Evolutionary conservation across 139 green algal genomes (phyloP).

Genomic region (Volvox reticuliferus): DNA sequence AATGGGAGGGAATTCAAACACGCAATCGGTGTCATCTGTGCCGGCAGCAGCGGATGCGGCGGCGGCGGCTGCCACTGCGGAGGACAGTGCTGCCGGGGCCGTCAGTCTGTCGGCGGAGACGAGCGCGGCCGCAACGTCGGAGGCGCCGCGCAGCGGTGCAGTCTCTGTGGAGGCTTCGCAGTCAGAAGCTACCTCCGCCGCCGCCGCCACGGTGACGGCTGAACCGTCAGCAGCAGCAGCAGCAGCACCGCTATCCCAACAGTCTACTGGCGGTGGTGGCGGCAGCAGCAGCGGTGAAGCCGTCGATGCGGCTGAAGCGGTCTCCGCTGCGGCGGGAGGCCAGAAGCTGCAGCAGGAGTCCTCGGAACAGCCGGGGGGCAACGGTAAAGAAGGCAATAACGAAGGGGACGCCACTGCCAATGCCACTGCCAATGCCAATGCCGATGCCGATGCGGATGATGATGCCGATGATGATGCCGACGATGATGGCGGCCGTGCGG

Average conservation of each 20-base stretch:
- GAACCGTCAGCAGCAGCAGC: background rate
- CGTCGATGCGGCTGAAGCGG: too few relatives aligned
- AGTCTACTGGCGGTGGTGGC: too few relatives aligned
- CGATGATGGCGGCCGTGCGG: background rate
- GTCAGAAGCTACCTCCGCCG: background rate
- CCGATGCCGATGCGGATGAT: background rate
- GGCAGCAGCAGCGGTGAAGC: too few relatives aligned
- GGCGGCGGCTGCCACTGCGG: background rate
- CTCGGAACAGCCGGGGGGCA: background rate
- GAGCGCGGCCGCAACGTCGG: background rate
- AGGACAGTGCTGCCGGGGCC: background rate
- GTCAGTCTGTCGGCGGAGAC: background rate
- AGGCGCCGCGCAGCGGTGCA: background rate
- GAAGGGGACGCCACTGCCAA: background rate
- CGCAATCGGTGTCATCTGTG: too few relatives aligned
- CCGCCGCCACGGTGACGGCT: background rate
- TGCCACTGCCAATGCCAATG: background rate
- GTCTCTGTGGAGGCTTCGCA: background rate
- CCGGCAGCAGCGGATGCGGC: background rate
- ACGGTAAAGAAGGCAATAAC: background rate
- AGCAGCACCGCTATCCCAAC: background rate
- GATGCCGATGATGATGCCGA: background rate
- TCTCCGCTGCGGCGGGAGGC: too few relatives aligned
- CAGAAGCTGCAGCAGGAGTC: background rate
- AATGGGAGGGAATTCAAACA: too few relatives aligned